These are phyloP conservation scores for Fragilariopsis cylindrus DNA, from an alignment of 108 stramenopile species.

Conservation along the genomic window DNA sequence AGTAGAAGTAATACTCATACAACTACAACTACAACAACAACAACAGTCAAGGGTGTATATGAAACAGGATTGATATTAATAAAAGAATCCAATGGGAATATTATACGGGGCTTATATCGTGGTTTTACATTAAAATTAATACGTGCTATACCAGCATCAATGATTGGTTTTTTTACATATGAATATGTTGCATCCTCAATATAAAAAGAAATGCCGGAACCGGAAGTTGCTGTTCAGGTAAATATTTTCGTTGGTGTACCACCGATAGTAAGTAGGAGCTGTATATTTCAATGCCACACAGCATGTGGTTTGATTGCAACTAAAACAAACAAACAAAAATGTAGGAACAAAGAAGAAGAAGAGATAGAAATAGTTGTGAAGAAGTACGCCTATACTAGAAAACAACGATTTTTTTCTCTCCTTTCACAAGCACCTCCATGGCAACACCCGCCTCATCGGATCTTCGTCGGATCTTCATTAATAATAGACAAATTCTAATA, in stretches of 20 bases:
- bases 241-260: neutral
- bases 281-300: no score
- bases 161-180: slow-evolving; percentile 77
- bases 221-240: neutral
- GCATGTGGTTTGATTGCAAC: no score
- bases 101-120: slow-evolving; percentile 61
- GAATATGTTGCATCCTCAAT: slow-evolving; percentile 44
- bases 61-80: slow-evolving; percentile 55
- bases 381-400: no score
- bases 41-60: slow-evolving; percentile 35
- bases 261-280: no score
- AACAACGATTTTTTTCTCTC: no score
- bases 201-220: neutral
- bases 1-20: neutral
- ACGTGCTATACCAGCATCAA: slow-evolving; percentile 72
- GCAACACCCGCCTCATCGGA: no score
- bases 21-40: neutral
- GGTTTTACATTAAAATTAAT: slow-evolving; percentile 82
- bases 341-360: no score
- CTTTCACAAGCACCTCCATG: no score
- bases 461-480: no score
- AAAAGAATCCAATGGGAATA: slow-evolving; percentile 54
- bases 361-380: no score
- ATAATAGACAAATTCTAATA: no score
- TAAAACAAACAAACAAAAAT: no score